Evolutionary conservation across 768 basidiomycete species (phyloP).

Genomic region (Suillus subalutaceus): DNA sequence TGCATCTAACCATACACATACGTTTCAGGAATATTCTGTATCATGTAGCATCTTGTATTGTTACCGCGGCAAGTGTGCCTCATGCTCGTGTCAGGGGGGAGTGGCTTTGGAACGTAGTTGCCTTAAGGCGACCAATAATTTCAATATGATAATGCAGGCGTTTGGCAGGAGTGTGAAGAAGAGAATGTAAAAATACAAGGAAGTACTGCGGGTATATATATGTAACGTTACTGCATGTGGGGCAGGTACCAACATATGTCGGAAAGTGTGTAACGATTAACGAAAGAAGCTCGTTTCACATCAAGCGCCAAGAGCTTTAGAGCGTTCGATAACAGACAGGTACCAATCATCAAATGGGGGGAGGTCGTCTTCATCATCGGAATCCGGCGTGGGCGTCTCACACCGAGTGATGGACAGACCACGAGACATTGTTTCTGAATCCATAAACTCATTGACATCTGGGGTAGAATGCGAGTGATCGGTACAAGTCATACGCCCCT

Average conservation of each 20-base stretch:
- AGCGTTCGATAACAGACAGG: conserved; percentile 15
- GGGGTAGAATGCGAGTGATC: conserved; percentile 4
- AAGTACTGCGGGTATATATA: conserved; percentile 1
- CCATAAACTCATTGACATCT: background rate
- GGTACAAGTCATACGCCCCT: background rate
- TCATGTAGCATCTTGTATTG: conserved; percentile 9
- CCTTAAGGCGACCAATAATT: conserved; percentile 2
- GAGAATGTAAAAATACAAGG: conserved; percentile 4
- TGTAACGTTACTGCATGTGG: background rate
- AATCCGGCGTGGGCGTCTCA: conserved; percentile 3
- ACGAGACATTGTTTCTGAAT: background rate
- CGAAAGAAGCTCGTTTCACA: background rate
- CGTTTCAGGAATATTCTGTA: conserved; percentile 5
- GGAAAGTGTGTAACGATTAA: background rate
- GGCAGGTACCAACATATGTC: conserved; percentile 8
- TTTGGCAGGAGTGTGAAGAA: background rate
- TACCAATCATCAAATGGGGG: conserved; percentile 24
- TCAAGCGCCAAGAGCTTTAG: conserved; percentile 4
- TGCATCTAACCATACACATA: background rate
- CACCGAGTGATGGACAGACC: conserved; percentile 5
- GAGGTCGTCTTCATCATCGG: conserved; percentile 16
- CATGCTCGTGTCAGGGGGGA: background rate
- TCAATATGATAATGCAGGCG: background rate
- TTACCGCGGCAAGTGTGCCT: conserved; percentile 4
- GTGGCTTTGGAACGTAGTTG: conserved; percentile 1